These are phyloP conservation scores for Ogataea hybrid DNA, from an alignment of 1,139 yeast species.

Conservation along the genomic window DNA sequence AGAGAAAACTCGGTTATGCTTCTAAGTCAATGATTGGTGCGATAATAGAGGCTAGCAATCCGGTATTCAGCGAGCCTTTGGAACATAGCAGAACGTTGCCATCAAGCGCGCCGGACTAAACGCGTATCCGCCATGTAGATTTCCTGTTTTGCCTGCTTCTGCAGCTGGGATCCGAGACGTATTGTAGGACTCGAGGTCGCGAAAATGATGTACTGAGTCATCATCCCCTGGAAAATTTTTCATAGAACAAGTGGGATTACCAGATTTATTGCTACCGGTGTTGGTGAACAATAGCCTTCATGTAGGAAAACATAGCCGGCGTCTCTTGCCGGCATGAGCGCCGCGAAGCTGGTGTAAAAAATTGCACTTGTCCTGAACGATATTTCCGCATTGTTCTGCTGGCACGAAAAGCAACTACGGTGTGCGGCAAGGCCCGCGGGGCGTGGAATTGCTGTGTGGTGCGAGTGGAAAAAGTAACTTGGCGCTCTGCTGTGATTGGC, in stretches of 20 bases:
- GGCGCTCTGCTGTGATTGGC: constrained; percentile 14
- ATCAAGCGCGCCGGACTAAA: neutral
- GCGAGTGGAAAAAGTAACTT: neutral
- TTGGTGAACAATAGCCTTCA: neutral
- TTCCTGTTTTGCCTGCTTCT: neutral
- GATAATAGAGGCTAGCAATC: neutral
- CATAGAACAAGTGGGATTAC: neutral
- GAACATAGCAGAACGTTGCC: neutral
- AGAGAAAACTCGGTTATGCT: neutral
- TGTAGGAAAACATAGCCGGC: neutral
- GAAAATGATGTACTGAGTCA: constrained; percentile 3
- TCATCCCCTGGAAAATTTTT: constrained; percentile 1
- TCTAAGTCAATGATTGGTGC: neutral
- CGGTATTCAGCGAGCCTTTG: neutral
- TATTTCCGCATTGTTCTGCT: constrained; percentile 8
- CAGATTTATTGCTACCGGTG: neutral
- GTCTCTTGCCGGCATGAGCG: constrained; percentile 6
- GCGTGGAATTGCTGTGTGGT: neutral
- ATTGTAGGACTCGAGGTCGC: neutral
- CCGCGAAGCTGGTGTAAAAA: constrained; percentile 2
- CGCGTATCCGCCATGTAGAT: neutral
- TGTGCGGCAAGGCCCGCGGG: neutral
- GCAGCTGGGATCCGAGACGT: neutral
- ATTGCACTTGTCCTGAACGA: constrained; percentile 2
- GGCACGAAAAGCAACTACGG: constrained; percentile 6